Evolutionary conservation across 306 rosid species (phyloP), one percentile per base, ranked within the genome.

Genomic region (Cucurbita pepo): DNA sequence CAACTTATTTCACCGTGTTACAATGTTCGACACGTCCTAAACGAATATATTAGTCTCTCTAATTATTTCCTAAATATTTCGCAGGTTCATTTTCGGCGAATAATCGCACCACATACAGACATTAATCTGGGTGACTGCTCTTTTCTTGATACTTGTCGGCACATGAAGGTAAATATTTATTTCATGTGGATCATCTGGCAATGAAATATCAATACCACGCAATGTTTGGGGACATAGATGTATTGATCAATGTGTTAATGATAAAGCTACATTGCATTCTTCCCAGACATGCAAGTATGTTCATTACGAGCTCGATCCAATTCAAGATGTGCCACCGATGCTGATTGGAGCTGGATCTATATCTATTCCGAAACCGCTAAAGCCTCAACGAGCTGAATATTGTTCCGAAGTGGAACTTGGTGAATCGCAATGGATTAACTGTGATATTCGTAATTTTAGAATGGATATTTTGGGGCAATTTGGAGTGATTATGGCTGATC

Each of bases 401-500:
- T 95, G 99, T 79, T 95, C 99, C 61, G 92, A 89, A 79, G 95
- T 88, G 56, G 99, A 95, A 82, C 99, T 95, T 69, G 97, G 99
- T 75, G 95, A 95, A 82, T 85, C 97, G 64, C 97, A 91, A 77
- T 91, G 99, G 99, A 91, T 95, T 77, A 95, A 95, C 76, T 95
- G 99, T 70, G 99, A 95, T 72, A 95, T 95, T 76, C 99, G 97
- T 66, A 81, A 79, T 60, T 95, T 95, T 72, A 89, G 97, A 83
- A 95, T 95, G 99, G 99, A 95, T 77, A 95, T 95, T 77, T 81
- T 95, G 77, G 97, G 99, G 77, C 88, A 95, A 75, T 95, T 95
- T 79, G 99, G 99, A 64, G 99, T 95, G 52, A 95, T 91, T 75
- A 95, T 95, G 99, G 97, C 97, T n/a, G 97, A 95, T 76, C 99